Conservation (phyloP, 352 stramenopile genomes). For the Globisporangium heterothallicum region DNA sequence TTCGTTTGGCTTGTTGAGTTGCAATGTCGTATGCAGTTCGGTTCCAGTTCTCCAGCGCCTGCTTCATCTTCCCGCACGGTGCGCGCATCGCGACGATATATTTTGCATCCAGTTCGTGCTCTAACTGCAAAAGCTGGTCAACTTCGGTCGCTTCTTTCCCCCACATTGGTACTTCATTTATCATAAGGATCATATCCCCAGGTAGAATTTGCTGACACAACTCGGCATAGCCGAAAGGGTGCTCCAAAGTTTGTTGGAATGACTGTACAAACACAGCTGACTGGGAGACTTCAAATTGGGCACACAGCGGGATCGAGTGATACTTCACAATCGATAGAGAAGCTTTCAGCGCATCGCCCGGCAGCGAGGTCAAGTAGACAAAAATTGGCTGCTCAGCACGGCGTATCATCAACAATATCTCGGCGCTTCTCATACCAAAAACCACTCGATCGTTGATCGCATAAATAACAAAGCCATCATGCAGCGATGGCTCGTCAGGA, state of each 20-base stretch:
- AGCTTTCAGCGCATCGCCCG: conserved; percentile 43
- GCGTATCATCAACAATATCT: conserved; percentile 35
- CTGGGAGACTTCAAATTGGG: conserved; percentile 31
- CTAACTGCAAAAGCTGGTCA: conserved; percentile 22
- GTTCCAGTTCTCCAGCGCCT: conserved; percentile 21
- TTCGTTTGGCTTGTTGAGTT: conserved; percentile 26
- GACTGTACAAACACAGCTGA: conserved; percentile 46
- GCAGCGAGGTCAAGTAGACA: conserved; percentile 40
- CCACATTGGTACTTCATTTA: conserved; percentile 26
- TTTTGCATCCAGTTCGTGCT: conserved; percentile 18
- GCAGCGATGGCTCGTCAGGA: background rate
- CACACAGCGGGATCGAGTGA: conserved; percentile 28
- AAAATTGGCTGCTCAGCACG: conserved; percentile 26
- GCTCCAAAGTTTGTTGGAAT: conserved; percentile 19
- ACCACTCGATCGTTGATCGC: conserved; percentile 54
- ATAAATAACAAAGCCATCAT: conserved; percentile 25
- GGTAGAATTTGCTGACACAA: conserved; percentile 61
- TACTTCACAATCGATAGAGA: conserved; percentile 65
- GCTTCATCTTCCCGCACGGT: conserved; percentile 38
- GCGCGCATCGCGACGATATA: conserved; percentile 36
- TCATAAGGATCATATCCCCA: conserved; percentile 54
- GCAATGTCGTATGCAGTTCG: conserved; percentile 20
- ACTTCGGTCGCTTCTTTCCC: conserved; percentile 37
- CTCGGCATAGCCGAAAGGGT: conserved; percentile 40
- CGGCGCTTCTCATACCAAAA: conserved; percentile 28